Evolutionary conservation across 2,329 filamentous ascomycete species (phyloP).

Genomic region (Alternaria infectoria): DNA sequence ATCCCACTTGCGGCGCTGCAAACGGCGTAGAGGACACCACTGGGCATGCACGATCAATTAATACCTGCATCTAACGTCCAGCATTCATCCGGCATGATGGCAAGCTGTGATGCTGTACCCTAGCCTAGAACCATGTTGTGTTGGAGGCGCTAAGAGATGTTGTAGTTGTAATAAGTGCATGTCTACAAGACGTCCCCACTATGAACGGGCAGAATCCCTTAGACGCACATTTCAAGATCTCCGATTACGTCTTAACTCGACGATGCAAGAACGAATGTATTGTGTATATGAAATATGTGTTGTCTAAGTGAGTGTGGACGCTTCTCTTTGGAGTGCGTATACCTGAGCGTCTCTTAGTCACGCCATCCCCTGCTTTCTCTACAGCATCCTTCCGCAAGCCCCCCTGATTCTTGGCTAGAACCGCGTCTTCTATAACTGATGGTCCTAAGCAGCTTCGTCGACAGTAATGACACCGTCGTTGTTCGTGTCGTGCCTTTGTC

Average conservation of each 20-base stretch:
- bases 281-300: background rate
- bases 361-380: background rate
- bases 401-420: background rate
- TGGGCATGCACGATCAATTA: background rate
- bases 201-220: background rate
- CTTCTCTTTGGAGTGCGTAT: background rate
- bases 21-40: too few relatives aligned
- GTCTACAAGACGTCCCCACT: background rate
- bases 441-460: background rate
- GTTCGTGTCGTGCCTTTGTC: background rate
- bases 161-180: background rate
- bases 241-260: background rate
- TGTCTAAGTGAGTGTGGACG: background rate
- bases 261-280: background rate
- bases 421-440: background rate
- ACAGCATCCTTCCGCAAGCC: background rate
- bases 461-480: background rate
- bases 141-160: background rate
- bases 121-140: background rate
- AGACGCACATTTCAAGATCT: background rate
- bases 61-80: background rate
- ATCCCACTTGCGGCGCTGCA: too few relatives aligned
- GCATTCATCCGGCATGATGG: background rate
- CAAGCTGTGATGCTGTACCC: background rate
- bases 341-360: background rate